Evolutionary conservation across 495 filamentous ascomycete species (phyloP).

Genomic region (Lasiosphaeris hirsuta): DNA sequence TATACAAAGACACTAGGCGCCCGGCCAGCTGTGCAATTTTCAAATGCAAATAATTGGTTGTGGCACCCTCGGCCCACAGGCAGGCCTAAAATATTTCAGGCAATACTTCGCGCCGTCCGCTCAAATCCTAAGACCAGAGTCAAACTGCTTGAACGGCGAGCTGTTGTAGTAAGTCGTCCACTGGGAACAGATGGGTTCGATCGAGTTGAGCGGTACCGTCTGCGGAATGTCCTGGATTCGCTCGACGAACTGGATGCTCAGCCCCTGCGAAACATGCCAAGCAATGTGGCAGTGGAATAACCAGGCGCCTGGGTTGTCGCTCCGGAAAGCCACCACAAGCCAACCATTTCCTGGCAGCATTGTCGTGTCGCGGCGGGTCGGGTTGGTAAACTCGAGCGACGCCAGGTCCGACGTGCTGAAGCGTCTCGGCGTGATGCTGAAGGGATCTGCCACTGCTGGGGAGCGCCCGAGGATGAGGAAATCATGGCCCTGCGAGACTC

Average conservation of each 20-base stretch:
- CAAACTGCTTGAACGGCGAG: constrained; percentile 37
- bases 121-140: constrained; percentile 55
- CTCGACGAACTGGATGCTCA: constrained; percentile 45
- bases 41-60: too few species aligned
- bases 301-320: constrained; percentile 42
- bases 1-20: too few species aligned
- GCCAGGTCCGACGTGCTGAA: constrained; percentile 15
- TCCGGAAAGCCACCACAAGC: constrained; percentile 39
- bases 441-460: constrained; percentile 16
- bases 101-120: too few species aligned
- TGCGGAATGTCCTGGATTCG: constrained; percentile 29
- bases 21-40: too few species aligned
- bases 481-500: constrained; percentile 42
- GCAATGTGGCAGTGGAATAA: constrained; percentile 45
- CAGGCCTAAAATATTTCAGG: too few species aligned
- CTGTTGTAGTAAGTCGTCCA: constrained; percentile 38
- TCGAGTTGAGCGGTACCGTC: constrained; percentile 24
- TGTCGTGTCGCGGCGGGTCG: constrained; percentile 36
- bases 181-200: constrained; percentile 32
- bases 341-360: constrained; percentile 34
- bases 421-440: constrained; percentile 23
- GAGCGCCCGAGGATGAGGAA: constrained; percentile 53
- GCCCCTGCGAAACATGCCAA: constrained; percentile 46
- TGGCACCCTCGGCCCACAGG: too few species aligned
- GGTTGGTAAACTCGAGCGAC: constrained; percentile 30